phyloP scores from a whole-genome alignment of 2,329 filamentous ascomycete genomes.

The Rutstroemia sp. region DNA sequence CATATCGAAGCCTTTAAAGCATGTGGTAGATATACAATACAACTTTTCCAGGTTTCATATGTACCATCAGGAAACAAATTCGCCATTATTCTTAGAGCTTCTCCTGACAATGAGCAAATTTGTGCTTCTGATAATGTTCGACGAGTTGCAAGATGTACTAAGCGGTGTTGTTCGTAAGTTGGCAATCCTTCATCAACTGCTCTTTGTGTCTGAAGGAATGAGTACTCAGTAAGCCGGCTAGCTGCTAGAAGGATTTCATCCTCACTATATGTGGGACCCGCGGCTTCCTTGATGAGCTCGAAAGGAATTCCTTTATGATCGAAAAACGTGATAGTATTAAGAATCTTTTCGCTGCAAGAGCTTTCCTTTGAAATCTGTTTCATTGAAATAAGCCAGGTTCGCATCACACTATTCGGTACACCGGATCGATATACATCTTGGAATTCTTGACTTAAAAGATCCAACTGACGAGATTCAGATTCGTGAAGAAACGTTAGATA shows the following conservation, averaged over 20 bases:
- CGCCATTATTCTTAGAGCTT: too few relatives aligned
- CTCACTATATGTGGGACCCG: constrained; percentile 8
- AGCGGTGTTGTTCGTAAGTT: background rate
- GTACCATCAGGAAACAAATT: too few relatives aligned
- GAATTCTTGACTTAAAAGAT: constrained; percentile 20
- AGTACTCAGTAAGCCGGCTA: constrained; percentile 29
- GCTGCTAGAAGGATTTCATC: constrained; percentile 19
- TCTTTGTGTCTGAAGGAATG: constrained; percentile 25
- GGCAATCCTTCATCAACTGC: background rate
- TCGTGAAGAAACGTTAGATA: constrained; percentile 12
- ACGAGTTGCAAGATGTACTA: background rate
- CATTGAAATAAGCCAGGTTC: constrained; percentile 32
- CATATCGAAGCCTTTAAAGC: too few relatives aligned
- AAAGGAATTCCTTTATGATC: constrained; percentile 29
- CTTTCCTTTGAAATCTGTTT: constrained; percentile 27
- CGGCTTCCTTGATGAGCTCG: constrained; percentile 21
- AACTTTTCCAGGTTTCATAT: too few relatives aligned
- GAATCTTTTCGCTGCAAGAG: constrained; percentile 24
- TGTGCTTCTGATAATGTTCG: background rate
- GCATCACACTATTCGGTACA: constrained; percentile 30
- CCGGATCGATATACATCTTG: constrained; percentile 26
- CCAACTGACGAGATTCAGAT: constrained; percentile 16
- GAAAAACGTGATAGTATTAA: constrained; percentile 29
- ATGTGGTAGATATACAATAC: too few relatives aligned
- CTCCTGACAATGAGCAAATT: too few relatives aligned